phyloP scores from a whole-genome alignment of 805 yeast genomes.

The Yarrowia osloensis region DNA sequence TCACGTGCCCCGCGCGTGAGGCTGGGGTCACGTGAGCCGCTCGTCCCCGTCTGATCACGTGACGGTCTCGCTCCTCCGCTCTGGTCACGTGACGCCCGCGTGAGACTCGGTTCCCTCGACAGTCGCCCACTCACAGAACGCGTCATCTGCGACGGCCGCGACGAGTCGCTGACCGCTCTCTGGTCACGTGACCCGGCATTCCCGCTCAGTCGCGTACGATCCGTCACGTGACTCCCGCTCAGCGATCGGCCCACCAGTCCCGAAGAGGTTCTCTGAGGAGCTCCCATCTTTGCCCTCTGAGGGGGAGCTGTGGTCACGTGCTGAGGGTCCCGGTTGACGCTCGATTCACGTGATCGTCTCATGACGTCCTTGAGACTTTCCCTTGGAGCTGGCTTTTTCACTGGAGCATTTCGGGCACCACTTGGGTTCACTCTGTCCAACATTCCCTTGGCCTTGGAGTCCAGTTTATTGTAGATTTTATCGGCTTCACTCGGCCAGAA shows the following conservation, averaged over 20 bases:
- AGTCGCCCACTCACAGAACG: background rate
- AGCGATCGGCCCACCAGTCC: slow-evolving; percentile 8
- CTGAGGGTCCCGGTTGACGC: background rate
- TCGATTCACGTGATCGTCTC: background rate
- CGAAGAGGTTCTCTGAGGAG: background rate
- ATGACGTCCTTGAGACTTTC: background rate
- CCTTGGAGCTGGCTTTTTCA: background rate
- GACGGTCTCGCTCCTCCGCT: background rate
- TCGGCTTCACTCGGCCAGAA: slow-evolving; percentile 53
- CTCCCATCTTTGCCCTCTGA: background rate
- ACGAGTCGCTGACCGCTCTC: background rate
- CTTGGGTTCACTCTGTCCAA: background rate
- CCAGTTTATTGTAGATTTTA: slow-evolving; percentile 40
- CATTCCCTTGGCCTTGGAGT: slow-evolving; percentile 2
- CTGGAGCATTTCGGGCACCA: background rate
- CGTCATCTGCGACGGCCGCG: background rate
- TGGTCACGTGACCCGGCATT: background rate
- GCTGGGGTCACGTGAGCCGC: too few species aligned
- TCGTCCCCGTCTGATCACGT: background rate
- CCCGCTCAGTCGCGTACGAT: background rate
- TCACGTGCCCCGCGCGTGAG: background rate
- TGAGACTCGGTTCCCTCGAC: background rate
- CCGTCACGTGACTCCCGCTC: slow-evolving; percentile 1
- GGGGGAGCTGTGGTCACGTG: background rate
- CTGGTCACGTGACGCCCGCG: background rate